Base-by-base conservation (phyloP, 2,329 filamentous ascomycete species). In the Ophiostoma sp. region DNA sequence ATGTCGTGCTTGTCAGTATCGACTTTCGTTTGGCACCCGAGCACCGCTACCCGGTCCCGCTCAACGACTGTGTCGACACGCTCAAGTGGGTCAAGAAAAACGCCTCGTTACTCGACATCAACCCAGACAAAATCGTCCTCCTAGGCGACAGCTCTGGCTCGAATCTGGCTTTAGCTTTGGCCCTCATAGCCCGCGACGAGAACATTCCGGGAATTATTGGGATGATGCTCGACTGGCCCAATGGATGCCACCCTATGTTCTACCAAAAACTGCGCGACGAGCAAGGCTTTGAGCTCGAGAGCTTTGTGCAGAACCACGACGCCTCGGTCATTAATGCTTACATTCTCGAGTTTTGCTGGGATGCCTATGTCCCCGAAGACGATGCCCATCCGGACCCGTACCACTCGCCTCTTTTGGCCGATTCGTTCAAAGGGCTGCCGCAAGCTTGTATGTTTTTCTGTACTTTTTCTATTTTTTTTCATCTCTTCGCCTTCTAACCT, bases 21-120 rank as follows among this genome's bases (percentile, higher is more conserved):
- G 80, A 80, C 50, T 83, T 82, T 64, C 78, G 82, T 45, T 76
- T 81, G 76, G 86, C 86, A 0, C 86, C 86, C 3, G 85, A 87
- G 75, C 84, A 83, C 73, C 84, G 83, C 0, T 87, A 85, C 69
- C 86, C 86, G 0, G 83, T 82, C 71, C 84, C 84, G 0, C 74
- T 87, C 8, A 83, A 87, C 71, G 86, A 87, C 77, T 84, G 84
- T 64, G 85, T 85, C 71, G 85, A 87, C 74, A 85, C 84, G 5
- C 83, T 82, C 19, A 77, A 80, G 78, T 83, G 82, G 82, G 81
- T 82, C 78, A 82, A 86, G 74, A 82, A 83, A 8, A 81, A 87
- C 76, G 82, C 84, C 9, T n/a, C 19, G 74, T 78, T n/a, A 80
- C 84, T 71, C 74, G 81, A 79, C 25, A 75, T 79, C 31, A 73